Evolutionary conservation across 2,329 filamentous ascomycete genomes (phyloP), one percentile per base, ranked within the genome.

Genomic region (Sclerotinia glacialis): DNA sequence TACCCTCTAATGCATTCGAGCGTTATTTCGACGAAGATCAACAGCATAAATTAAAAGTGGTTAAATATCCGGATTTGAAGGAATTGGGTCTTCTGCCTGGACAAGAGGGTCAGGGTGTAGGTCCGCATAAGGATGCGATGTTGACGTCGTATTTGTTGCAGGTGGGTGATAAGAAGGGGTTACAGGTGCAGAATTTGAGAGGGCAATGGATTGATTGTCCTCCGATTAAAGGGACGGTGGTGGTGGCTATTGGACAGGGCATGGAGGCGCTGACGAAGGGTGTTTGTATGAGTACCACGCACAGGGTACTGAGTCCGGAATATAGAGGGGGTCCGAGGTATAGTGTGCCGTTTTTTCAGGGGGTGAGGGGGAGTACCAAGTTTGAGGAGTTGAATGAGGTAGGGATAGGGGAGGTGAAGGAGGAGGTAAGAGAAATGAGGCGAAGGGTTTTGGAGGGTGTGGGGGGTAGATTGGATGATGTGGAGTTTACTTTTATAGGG

Each of bases 31-130:
- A 93, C 76, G 72, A 73, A 1, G 78, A 83, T 52, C 72, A 77
- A 80, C 92, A 95, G 79, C 91, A 96, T 80, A 96, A 96, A 81
- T 83, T 96, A 73, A 96, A 96, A 80, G 89, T 96, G 68, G 89
- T 96, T 68, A 92, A 91, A 79, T 96, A 95, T 75, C 92, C 92
- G 0, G 92, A 95, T 75, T 77, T 85, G 16, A 78, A 80, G n/a
- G 83, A 86, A 76, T 79, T 90, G 1, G 85, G 83, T 0, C 76
- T 82, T 3, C 68, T 66, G 11, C 67, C 70, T 49, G 75, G 67
- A 4, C 70, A 71, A 34, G 77, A 83, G 70, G 82, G 82, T 67
- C 86, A 88, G 72, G 86, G 80, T 72, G 89, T 93, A 0, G 91
- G 91, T 0, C 90, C 91, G 44, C 91, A 94, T 80, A 94, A 94